A percentile compares a stretch with the other conserved stretches of the same genome.
These are phyloP conservation scores for Zygosaccharomyces kombuchaensis DNA, from an alignment of 805 yeast genomes.

Conservation along the genomic window DNA sequence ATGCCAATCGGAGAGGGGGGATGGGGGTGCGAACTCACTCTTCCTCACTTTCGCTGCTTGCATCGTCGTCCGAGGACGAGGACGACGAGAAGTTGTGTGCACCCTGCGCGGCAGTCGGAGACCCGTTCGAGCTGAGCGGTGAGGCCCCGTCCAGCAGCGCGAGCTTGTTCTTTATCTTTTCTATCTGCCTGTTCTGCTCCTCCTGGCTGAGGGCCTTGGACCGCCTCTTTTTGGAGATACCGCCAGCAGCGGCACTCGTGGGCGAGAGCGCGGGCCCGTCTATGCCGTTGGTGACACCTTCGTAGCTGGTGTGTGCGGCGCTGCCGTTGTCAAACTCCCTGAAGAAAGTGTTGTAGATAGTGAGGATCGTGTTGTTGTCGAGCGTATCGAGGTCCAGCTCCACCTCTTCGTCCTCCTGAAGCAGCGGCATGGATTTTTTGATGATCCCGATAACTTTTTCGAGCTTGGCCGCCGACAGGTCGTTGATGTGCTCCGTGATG, in stretches of 20 bases:
- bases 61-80: constrained; percentile 44
- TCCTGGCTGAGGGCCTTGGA: constrained; percentile 58
- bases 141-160: constrained; percentile 62
- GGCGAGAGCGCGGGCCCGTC: constrained; percentile 27
- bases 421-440: constrained; percentile 64
- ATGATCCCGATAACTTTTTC: constrained; percentile 81
- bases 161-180: constrained; percentile 65
- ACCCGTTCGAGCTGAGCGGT: constrained; percentile 39
- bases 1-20: neutral
- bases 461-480: constrained; percentile 71
- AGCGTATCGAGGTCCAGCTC: constrained; percentile 94
- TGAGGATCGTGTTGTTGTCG: constrained; percentile 76
- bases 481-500: constrained; percentile 78
- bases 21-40: constrained; percentile 45
- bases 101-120: constrained; percentile 29
- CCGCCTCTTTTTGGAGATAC: constrained; percentile 40
- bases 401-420: constrained; percentile 76
- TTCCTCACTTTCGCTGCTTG: constrained; percentile 68
- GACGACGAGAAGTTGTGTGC: constrained; percentile 20
- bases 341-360: constrained; percentile 79
- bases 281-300: constrained; percentile 19
- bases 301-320: constrained; percentile 17
- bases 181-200: constrained; percentile 64
- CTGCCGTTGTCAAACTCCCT: constrained; percentile 36
- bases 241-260: constrained; percentile 18